phyloP scores from a whole-genome alignment of 1,284 basidiomycete genomes.

The Rhodotorula sp. region DNA sequence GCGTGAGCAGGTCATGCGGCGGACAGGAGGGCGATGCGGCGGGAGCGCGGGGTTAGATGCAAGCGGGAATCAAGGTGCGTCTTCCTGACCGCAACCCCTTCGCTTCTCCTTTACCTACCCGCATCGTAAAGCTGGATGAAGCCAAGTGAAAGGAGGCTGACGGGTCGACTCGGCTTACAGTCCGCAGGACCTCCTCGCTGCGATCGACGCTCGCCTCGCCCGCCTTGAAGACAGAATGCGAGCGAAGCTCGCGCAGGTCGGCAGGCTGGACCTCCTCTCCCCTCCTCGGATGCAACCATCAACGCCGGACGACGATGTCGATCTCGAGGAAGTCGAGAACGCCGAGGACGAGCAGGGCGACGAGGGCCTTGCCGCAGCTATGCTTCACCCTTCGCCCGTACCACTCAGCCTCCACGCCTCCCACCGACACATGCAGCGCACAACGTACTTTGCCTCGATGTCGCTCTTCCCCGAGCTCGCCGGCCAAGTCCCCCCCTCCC shows the following conservation, averaged over 20 bases:
- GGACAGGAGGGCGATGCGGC: too few species aligned
- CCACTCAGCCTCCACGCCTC: too few species aligned
- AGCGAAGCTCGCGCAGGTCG: neutral
- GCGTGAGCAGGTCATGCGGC: too few species aligned
- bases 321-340: neutral
- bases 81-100: too few species aligned
- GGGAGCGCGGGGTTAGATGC: too few species aligned
- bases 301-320: neutral
- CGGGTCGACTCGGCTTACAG: neutral
- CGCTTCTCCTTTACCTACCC: too few species aligned
- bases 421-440: neutral
- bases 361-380: too few species aligned
- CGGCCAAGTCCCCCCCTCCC: too few species aligned
- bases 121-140: too few species aligned
- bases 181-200: neutral
- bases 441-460: neutral
- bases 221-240: neutral
- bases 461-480: slow-evolving; percentile 4
- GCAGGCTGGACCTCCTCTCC: neutral
- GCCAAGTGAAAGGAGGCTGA: neutral
- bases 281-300: too few species aligned
- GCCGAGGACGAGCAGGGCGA: neutral
- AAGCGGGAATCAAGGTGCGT: too few species aligned
- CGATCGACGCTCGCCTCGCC: neutral
- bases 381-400: neutral